phyloP scores from a whole-genome alignment of 2,329 filamentous ascomycete species.

The Clarireedia paspali region DNA sequence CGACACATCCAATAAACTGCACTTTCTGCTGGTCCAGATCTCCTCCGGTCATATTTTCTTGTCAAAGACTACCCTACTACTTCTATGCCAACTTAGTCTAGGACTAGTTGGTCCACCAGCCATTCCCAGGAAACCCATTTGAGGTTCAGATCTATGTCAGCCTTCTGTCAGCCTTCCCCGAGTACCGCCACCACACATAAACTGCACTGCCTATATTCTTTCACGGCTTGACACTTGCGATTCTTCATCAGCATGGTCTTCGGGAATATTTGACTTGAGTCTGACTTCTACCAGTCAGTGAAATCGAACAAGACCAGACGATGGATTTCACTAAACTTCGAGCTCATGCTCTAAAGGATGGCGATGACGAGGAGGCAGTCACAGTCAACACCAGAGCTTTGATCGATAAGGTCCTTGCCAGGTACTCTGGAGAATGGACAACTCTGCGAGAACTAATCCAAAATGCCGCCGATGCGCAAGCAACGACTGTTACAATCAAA shows the following conservation, averaged over 20 bases:
- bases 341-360: slow-evolving; percentile 77
- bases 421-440: slow-evolving; percentile 94
- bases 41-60: not conserved
- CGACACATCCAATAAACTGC: not conserved
- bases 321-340: slow-evolving; percentile 74
- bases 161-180: slow-evolving; percentile 14
- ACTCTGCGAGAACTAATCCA: slow-evolving; percentile 89
- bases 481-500: slow-evolving; percentile 79
- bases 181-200: not conserved
- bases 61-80: not conserved
- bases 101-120: not conserved
- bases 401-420: slow-evolving; percentile 94
- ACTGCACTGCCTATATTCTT: not conserved
- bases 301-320: not conserved
- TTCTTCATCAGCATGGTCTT: not conserved
- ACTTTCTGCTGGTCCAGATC: not conserved
- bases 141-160: slow-evolving; percentile 1
- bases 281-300: not conserved
- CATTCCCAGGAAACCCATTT: not conserved
- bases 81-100: not conserved
- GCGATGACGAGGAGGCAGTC: slow-evolving; percentile 90
- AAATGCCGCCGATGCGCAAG: slow-evolving; percentile 95
- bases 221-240: not conserved
- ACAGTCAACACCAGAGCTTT: slow-evolving; percentile 94
- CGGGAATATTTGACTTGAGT: not conserved